Evolutionary conservation across 345 rosid species (phyloP).

Genomic region (Streptanthus diversifolius): DNA sequence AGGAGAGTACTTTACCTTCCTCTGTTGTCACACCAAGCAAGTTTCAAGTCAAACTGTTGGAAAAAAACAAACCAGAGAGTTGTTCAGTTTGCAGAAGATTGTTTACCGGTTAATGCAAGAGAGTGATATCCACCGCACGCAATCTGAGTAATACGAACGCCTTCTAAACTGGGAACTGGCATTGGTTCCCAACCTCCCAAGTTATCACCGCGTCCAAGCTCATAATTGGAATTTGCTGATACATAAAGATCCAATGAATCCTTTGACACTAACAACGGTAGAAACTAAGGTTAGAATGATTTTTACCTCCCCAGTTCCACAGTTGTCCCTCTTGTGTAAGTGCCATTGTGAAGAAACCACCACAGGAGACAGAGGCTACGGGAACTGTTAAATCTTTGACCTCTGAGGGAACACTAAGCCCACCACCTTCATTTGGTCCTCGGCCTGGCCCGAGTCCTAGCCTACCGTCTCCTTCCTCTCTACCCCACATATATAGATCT

Average conservation of each 20-base stretch:
- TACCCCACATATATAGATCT: conserved; percentile 83
- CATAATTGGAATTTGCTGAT: conserved; percentile 84
- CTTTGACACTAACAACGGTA: neutral
- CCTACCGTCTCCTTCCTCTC: conserved; percentile 97
- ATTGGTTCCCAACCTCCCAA: conserved; percentile 86
- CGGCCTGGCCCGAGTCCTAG: conserved; percentile 88
- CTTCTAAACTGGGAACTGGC: conserved; percentile 60
- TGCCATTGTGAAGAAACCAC: conserved; percentile 84
- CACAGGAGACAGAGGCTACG: conserved; percentile 72
- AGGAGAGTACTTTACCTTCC: conserved; percentile 80
- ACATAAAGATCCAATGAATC: neutral
- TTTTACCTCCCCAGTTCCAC: conserved; percentile 93
- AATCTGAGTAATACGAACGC: conserved; percentile 55
- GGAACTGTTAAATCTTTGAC: conserved; percentile 67
- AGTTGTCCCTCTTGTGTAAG: conserved; percentile 73
- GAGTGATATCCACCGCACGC: conserved; percentile 93
- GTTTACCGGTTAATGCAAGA: conserved; percentile 79
- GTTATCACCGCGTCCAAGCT: conserved; percentile 86
- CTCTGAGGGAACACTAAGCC: conserved; percentile 80
- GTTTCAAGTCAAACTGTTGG: neutral
- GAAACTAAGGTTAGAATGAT: neutral
- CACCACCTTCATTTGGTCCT: conserved; percentile 93
- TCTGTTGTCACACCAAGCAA: conserved; percentile 43
- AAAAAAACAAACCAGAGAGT: neutral
- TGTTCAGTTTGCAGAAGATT: conserved; percentile 1